Evolutionary conservation across 257 asterid species (phyloP), one percentile per base, ranked within the genome.

Genomic region (Paulownia fortunei): DNA sequence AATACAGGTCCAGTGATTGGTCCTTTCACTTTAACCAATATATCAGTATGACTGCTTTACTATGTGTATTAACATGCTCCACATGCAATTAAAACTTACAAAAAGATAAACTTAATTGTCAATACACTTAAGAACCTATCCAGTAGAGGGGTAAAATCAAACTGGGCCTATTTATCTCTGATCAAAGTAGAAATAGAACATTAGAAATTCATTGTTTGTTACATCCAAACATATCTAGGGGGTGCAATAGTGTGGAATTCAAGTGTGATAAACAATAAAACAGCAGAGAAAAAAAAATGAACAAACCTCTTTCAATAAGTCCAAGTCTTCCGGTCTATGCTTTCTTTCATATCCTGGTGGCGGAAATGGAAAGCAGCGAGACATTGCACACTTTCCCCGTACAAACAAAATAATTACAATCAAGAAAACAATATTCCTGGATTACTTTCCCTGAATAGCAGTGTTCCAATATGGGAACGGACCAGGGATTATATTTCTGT

Each of bases 331-430:
- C 4, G 88, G 87, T 77, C 63, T 81, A 73, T 80, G 91, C 88
- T 91, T 76, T 86, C 86, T 89, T 83, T 89, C 94, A 85, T 93
- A 93, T 86, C 97, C 98, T 13, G 94, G 93, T 64, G 97, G 98
- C 75, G 97, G 97, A 90, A 92, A 94, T 15, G 97, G 97, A 83
- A 90, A 92, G 91, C 98, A 94, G 85, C 97, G 98, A 81, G 98
- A 94, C 98, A 94, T 94, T 86, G 93, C 90, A 87, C 88, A 74
- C 78, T 87, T 84, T 65, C 77, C 80, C 60, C 70, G 58, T 37
- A 77, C 27, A 73, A 58, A 74, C 34, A 51, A 83, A 83, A 82
- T 58, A 67, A 64, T 56, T 56, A 78, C 47, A 52, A n/a, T 74
- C 72, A 47, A 76, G 78, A 76, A 76, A 79, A 79, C 69, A 55